Percentiles rank a stretch among this genome's conserved stretches.
phyloP scores from a whole-genome alignment of 495 filamentous ascomycete species.

The Bryoglossum gracile region DNA sequence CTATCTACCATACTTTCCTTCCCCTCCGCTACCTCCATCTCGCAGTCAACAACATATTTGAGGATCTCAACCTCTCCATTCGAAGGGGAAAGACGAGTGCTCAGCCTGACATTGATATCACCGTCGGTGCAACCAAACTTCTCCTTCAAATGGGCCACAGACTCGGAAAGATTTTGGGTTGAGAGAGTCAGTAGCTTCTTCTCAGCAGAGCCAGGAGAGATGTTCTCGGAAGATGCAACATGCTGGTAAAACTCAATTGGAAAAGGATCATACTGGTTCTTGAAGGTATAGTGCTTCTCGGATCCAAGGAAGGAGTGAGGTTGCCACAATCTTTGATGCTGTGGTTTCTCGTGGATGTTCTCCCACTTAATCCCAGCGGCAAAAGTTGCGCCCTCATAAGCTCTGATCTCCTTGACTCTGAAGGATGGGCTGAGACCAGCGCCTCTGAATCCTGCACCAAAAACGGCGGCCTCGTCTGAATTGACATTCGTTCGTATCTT shows the following conservation, averaged over 20 bases:
- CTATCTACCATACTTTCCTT: conserved; percentile 79
- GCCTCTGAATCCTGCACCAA: conserved; percentile 92
- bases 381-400: conserved; percentile 66
- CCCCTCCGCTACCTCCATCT: conserved; percentile 60
- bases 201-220: conserved; percentile 27
- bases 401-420: conserved; percentile 91
- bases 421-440: conserved; percentile 89
- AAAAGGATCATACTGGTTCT: conserved; percentile 68
- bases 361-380: conserved; percentile 67
- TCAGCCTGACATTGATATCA: conserved; percentile 75
- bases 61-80: conserved; percentile 80
- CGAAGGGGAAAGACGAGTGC: conserved; percentile 59
- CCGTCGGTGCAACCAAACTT: conserved; percentile 66
- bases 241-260: conserved; percentile 72
- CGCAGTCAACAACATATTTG: conserved; percentile 74
- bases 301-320: conserved; percentile 67
- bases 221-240: conserved; percentile 30
- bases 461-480: conserved; percentile 92
- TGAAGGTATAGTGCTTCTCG: conserved; percentile 82
- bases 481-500: conserved; percentile 94
- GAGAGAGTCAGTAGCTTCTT: conserved; percentile 26
- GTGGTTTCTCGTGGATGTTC: conserved; percentile 53
- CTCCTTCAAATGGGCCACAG: conserved; percentile 65
- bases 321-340: conserved; percentile 65
- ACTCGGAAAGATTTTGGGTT: conserved; percentile 78